Base-by-base conservation (phyloP, 768 basidiomycete genomes). In the Holtermanniella nyarrowii region DNA sequence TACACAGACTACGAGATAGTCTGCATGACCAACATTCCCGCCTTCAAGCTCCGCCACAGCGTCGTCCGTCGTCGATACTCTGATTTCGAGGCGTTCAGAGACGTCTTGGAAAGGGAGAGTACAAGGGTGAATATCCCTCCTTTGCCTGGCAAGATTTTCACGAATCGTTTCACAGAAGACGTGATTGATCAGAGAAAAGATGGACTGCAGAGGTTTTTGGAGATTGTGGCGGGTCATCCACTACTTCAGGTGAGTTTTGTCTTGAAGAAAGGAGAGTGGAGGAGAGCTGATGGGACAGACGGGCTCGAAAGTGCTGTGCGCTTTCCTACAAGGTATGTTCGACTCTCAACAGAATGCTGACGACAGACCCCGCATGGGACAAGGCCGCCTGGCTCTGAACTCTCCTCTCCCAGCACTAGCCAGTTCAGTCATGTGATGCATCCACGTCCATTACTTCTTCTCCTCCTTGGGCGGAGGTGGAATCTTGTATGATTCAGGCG, bases 1-100 rank as follows among this genome's bases (percentile, higher is more conserved):
- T 99, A 87, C 74, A 99, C 95, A 40, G 93, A 97, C 77, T 97
- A 97, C 66, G 95, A 99, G 75, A 84, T 99, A 52, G 84, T 96
- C 42, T 95, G 89, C 79, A 90, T 90, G 81, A 97, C 95, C 62
- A 97, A 97, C 73, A 99, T 97, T 62, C 95, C 91, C 26, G 93
- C 93, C 0, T 99, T 99, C 78, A 95, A 96, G 70, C 79, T 97
- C 41, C 86, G 84, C n/a, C 86, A 88, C 73, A 89, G 87, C 10
- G 76, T 85, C 39, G 88, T 91, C 42, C 80, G 88, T 45, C 78
- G 88, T 42, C 83, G 88, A 44, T 91, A 91, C 70, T 88, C 84
- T 40, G 88, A 91, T 70, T 91, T 91, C 66, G 88, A 91, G 66
- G 90, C 93, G 1, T 99, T 99, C 78, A 83, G 90, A 46, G 93